Conservation (phyloP, 352 stramenopile species). For the Phytophthora litchii region DNA sequence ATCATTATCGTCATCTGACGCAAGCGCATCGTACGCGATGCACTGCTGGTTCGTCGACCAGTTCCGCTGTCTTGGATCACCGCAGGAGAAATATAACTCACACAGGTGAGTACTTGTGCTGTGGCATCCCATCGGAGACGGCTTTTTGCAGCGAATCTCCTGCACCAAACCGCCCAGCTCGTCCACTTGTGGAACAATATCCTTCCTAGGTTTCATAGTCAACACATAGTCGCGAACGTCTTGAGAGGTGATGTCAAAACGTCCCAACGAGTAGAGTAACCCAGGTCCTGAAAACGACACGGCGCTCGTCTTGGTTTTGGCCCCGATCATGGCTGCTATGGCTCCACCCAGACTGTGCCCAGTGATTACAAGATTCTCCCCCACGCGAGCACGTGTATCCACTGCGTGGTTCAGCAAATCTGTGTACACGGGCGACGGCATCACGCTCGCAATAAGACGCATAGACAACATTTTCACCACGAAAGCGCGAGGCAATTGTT, state of each 20-base stretch:
- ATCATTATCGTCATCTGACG: constrained; percentile 32
- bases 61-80: constrained; percentile 62
- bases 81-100: constrained; percentile 78
- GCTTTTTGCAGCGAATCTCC: constrained; percentile 77
- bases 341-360: constrained; percentile 79
- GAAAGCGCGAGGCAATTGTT: constrained; percentile 72
- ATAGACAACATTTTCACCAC: constrained; percentile 82
- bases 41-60: constrained; percentile 68
- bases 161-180: constrained; percentile 78
- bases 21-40: constrained; percentile 50
- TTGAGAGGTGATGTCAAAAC: constrained; percentile 63
- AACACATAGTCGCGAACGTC: constrained; percentile 81
- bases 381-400: constrained; percentile 45
- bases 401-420: constrained; percentile 61
- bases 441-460: constrained; percentile 62
- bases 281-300: constrained; percentile 82
- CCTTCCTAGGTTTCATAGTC: constrained; percentile 78
- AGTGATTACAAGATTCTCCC: constrained; percentile 71
- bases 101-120: constrained; percentile 77
- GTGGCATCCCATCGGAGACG: constrained; percentile 71
- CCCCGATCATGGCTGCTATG: constrained; percentile 78
- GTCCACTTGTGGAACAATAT: constrained; percentile 83
- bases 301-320: constrained; percentile 71
- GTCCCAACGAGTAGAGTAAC: constrained; percentile 71
- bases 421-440: constrained; percentile 69